Evolutionary conservation across 148 eudicot genomes (phyloP), one percentile per base, ranked within the genome.

Genomic region (Polygonum maritimum): DNA sequence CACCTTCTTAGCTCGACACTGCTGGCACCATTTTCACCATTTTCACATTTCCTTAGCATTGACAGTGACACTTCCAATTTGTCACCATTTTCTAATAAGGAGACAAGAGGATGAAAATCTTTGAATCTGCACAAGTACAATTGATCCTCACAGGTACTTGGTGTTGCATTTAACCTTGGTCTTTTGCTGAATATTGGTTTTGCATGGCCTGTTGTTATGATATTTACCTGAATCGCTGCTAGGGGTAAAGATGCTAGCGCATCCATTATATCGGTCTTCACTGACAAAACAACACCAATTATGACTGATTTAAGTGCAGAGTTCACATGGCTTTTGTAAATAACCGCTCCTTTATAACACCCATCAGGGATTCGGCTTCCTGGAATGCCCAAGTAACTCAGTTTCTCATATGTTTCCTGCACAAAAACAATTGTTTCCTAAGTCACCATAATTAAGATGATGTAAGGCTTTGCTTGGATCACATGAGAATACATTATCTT

Each of bases 281-380:
- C 81, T 3, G 91, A 86, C 73, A 90, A 55, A 18, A 88, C 81
- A n/a, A 80, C 79, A 41, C 83, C 84, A 7, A 90, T 67, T 33
- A 90, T 74, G 48, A 88, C 81, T 70, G 79, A 80, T 82, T 82
- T 81, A 48, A 90, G 75, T 55, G 73, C 80, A 49, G 67, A 73
- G 80, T 90, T 85, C 71, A 57, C 85, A 67, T 49, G 85, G 78
- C 78, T 45, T 38, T 67, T 40, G 41, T 83, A 90, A 44, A 41
- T 69, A 13, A 88, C 78, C 44, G 48, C 76, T 19, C 44, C 65
- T 33, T 38, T 78, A 79, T 81, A 77, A 83, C 87, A 84, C 90
- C 90, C 87, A n/a, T 75, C 83, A 6, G 93, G 93, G 48, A 89
- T 87, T 73, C 74, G 47, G 38, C 83, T 77, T 38, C 93, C 90